Percentiles rank a stretch among this genome's conserved stretches.
These are phyloP conservation scores for Erysiphe pulchra DNA, from an alignment of 2,329 filamentous ascomycete genomes.

Conservation along the genomic window DNA sequence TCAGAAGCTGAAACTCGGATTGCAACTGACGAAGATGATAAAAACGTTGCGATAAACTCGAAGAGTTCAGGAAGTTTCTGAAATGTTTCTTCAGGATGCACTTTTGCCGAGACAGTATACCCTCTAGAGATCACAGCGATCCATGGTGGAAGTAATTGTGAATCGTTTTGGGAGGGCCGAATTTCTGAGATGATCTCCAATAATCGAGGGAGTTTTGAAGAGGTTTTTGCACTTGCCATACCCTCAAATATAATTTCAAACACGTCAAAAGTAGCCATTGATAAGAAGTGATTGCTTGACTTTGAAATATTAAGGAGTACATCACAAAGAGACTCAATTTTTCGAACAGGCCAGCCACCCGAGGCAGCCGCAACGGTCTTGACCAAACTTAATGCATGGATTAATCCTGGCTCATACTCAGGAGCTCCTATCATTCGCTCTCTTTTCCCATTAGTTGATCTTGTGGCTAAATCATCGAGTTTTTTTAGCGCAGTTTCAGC, in stretches of 20 bases:
- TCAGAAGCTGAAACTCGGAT: constrained; percentile 88
- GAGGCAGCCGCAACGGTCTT: constrained; percentile 72
- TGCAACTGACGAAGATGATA: constrained; percentile 72
- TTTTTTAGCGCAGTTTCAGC: constrained; percentile 71
- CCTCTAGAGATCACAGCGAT: constrained; percentile 84
- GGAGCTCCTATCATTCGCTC: constrained; percentile 34
- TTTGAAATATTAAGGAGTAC: constrained; percentile 68
- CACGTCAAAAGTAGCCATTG: constrained; percentile 86
- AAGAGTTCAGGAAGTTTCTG: constrained; percentile 73
- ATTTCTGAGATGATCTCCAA: constrained; percentile 81
- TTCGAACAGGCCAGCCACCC: constrained; percentile 87
- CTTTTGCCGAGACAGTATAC: constrained; percentile 76
- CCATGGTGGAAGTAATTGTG: constrained; percentile 85
- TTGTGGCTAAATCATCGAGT: constrained; percentile 45
- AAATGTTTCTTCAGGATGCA: constrained; percentile 77
- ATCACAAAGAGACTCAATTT: constrained; percentile 81
- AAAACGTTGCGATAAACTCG: constrained; percentile 50
- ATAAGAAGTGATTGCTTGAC: constrained; percentile 83
- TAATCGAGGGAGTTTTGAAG: constrained; percentile 66
- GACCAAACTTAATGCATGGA: constrained; percentile 77
- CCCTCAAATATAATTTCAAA: constrained; percentile 93
- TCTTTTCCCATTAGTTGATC: constrained; percentile 36
- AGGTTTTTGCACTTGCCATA: constrained; percentile 71
- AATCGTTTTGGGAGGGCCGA: constrained; percentile 77
- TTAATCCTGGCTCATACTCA: constrained; percentile 55